Conservation (phyloP, 768 basidiomycete species). For the Termitomyces bulborhizus region DNA sequence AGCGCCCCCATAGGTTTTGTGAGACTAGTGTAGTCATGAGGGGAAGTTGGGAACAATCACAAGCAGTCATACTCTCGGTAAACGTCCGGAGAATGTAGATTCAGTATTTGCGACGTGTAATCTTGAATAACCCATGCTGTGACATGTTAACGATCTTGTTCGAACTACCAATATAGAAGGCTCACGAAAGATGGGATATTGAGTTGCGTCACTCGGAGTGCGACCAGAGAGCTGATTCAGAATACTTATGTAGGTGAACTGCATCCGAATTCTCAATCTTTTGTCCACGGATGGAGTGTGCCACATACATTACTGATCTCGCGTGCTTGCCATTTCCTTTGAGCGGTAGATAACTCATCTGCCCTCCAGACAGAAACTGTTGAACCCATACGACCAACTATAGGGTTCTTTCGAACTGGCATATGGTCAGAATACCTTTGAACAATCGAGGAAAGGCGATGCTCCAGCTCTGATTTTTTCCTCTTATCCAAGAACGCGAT, state of each 20-base stretch:
- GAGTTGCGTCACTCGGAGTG: slow-evolving; percentile 91
- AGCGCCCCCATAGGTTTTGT: slow-evolving; percentile 89
- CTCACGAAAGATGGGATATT: slow-evolving; percentile 89
- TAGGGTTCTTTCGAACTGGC: slow-evolving; percentile 48
- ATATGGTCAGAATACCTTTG: slow-evolving; percentile 34
- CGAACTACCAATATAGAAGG: slow-evolving; percentile 2
- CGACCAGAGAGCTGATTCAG: slow-evolving; percentile 90
- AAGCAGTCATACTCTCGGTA: slow-evolving; percentile 63
- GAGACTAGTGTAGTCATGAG: slow-evolving; percentile 44
- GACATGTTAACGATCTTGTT: not conserved
- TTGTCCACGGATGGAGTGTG: not conserved
- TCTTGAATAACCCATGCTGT: slow-evolving; percentile 88
- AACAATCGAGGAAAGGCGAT: slow-evolving; percentile 44
- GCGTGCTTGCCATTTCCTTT: slow-evolving; percentile 79
- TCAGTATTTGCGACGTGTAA: slow-evolving; percentile 66
- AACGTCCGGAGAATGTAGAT: slow-evolving; percentile 52
- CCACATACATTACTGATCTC: slow-evolving; percentile 83
- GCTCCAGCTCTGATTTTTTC: slow-evolving; percentile 54
- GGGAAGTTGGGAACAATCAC: not conserved
- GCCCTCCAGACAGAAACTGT: slow-evolving; percentile 42
- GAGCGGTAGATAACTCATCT: slow-evolving; percentile 67
- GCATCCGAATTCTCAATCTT: not conserved
- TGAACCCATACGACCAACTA: slow-evolving; percentile 47
- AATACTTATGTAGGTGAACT: slow-evolving; percentile 89
- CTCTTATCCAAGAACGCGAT: slow-evolving; percentile 73